These are phyloP conservation scores for Austroboletus olivaceoglutinosus DNA, from an alignment of 1,284 basidiomycete genomes.

Conservation along the genomic window DNA sequence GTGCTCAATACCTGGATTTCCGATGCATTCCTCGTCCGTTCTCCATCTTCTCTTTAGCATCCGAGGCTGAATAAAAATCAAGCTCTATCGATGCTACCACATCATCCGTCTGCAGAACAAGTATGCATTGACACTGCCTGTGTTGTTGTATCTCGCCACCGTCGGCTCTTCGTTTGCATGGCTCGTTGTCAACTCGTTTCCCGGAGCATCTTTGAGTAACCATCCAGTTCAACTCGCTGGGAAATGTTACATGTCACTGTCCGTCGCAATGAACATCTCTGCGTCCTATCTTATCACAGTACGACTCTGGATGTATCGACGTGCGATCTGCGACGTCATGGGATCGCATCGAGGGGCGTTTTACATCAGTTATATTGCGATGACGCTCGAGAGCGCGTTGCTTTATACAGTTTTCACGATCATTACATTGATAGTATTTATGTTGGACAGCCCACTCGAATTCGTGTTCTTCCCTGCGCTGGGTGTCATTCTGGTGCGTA, in stretches of 20 bases:
- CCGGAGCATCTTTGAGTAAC: slow-evolving; percentile 11
- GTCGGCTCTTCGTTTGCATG: slow-evolving; percentile 18
- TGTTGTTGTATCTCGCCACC: slow-evolving; percentile 15
- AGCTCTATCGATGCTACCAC: slow-evolving; percentile 26
- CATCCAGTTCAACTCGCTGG: slow-evolving; percentile 15
- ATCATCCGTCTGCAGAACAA: slow-evolving; percentile 17
- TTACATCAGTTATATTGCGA: slow-evolving; percentile 22
- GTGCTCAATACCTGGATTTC: slow-evolving; percentile 26
- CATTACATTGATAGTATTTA: slow-evolving; percentile 12
- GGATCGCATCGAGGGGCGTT: slow-evolving; percentile 13
- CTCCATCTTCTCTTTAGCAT: too few species aligned
- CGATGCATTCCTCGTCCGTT: slow-evolving; percentile 27
- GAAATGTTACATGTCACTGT: slow-evolving; percentile 13
- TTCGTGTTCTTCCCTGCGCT: slow-evolving; percentile 21
- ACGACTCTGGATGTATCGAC: slow-evolving; percentile 19
- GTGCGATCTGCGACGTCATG: slow-evolving; percentile 4
- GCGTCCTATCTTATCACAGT: slow-evolving; percentile 14
- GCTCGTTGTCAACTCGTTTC: slow-evolving; percentile 11
- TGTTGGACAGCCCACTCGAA: slow-evolving; percentile 13
- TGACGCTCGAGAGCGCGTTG: slow-evolving; percentile 26
- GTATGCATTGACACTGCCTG: background rate
- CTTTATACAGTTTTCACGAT: slow-evolving; percentile 17
- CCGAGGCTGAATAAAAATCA: background rate
- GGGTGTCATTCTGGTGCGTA: slow-evolving; percentile 16
- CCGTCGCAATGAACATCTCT: slow-evolving; percentile 14